phyloP scores from a whole-genome alignment of 306 rosid genomes.

The Dryas drummondii region DNA sequence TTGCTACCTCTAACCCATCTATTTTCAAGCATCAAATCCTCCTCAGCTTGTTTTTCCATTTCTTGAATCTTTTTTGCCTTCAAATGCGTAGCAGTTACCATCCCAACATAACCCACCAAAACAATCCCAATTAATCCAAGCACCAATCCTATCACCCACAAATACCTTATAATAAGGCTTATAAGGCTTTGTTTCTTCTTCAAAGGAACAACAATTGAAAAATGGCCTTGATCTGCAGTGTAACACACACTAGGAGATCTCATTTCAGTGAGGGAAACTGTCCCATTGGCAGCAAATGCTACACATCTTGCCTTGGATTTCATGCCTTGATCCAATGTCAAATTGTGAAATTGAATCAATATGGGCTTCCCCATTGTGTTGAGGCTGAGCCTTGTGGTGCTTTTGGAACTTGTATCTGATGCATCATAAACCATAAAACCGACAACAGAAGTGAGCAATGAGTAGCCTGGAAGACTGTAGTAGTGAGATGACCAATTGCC shows the following conservation, averaged over 20 bases:
- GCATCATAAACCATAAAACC: constrained; percentile 85
- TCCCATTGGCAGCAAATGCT: constrained; percentile 51
- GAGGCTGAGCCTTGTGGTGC: constrained; percentile 47
- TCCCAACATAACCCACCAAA: constrained; percentile 42
- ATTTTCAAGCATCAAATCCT: constrained; percentile 65
- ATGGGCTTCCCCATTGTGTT: constrained; percentile 59
- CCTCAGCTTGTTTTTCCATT: constrained; percentile 67
- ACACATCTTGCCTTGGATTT: constrained; percentile 51
- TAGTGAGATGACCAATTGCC: constrained; percentile 69
- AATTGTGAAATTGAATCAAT: constrained; percentile 46
- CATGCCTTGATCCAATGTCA: constrained; percentile 22
- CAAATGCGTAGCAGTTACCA: constrained; percentile 37
- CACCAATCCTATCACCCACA: constrained; percentile 54
- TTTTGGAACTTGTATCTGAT: constrained; percentile 45
- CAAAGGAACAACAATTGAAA: constrained; percentile 49
- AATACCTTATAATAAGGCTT: constrained; percentile 28
- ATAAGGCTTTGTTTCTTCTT: constrained; percentile 31
- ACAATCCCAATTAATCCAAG: constrained; percentile 47
- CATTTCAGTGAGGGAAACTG: constrained; percentile 48
- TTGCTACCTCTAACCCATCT: constrained; percentile 70
- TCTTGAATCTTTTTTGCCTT: constrained; percentile 60
- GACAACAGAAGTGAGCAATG: constrained; percentile 61
- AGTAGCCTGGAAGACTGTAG: constrained; percentile 58
- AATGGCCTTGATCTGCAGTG: constrained; percentile 60
- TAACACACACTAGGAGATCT: constrained; percentile 43